A percentile compares a stretch with the other conserved stretches of the same genome.
Evolutionary conservation across 2,329 filamentous ascomycete genomes (phyloP).

Genomic region (Hymenoscyphus linearis): DNA sequence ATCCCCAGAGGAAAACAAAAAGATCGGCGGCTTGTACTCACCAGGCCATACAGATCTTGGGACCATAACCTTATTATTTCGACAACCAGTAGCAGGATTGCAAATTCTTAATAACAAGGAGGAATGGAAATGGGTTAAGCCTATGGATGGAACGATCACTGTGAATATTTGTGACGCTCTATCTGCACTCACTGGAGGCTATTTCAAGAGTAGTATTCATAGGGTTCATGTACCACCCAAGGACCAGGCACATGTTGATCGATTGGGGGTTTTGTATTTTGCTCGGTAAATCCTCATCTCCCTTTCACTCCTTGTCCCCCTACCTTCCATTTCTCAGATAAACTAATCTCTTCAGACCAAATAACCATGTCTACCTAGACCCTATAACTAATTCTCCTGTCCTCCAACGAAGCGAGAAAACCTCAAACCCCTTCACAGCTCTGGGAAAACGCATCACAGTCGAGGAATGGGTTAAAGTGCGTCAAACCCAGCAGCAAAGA

Average conservation of each 20-base stretch:
- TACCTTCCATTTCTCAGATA: background rate
- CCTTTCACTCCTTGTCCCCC: too few species aligned
- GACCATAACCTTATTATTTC: conserved; percentile 51
- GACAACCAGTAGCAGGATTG: conserved; percentile 52
- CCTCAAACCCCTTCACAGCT: conserved; percentile 19
- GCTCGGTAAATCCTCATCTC: conserved; percentile 30
- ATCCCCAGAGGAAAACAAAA: conserved; percentile 41
- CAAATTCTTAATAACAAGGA: conserved; percentile 47
- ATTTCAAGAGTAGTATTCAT: conserved; percentile 40
- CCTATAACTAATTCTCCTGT: conserved; percentile 32
- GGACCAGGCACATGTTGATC: conserved; percentile 36
- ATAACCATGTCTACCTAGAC: conserved; percentile 24
- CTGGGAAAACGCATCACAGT: conserved; percentile 39
- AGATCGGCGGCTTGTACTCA: conserved; percentile 39
- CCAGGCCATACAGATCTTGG: conserved; percentile 53
- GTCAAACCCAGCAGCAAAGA: conserved; percentile 34
- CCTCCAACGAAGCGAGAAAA: conserved; percentile 27
- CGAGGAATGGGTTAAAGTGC: conserved; percentile 40
- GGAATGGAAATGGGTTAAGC: conserved; percentile 46
- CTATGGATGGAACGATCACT: conserved; percentile 45
- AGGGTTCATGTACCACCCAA: conserved; percentile 33
- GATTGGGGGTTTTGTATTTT: conserved; percentile 43
- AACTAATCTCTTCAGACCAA: conserved; percentile 12
- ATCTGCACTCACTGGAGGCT: conserved; percentile 44
- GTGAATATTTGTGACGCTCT: conserved; percentile 47